phyloP scores from a whole-genome alignment of 2,329 filamentous ascomycete genomes.

The Alternaria novae-zelandiae region DNA sequence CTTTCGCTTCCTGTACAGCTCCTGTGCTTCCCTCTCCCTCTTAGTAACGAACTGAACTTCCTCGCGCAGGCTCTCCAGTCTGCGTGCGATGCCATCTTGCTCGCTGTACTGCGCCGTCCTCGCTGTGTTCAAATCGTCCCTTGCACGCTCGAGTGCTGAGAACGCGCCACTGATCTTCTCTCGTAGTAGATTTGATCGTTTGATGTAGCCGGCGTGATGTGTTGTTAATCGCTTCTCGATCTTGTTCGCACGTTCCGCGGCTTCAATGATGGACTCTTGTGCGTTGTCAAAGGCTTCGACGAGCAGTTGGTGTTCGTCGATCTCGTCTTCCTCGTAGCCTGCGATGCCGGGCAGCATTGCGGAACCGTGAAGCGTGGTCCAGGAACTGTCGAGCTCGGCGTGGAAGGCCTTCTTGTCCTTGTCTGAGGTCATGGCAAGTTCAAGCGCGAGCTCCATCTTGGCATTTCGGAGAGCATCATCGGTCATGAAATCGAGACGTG shows the following conservation, averaged over 20 bases:
- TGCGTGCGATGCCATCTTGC: constrained; percentile 73
- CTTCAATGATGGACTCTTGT: constrained; percentile 73
- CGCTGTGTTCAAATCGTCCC: constrained; percentile 74
- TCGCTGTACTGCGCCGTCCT: constrained; percentile 79
- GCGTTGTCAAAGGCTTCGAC: constrained; percentile 75
- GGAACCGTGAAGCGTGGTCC: constrained; percentile 56
- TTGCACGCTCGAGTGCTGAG: constrained; percentile 75
- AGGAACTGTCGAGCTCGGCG: constrained; percentile 51
- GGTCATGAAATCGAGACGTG: constrained; percentile 67
- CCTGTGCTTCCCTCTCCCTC: constrained; percentile 89
- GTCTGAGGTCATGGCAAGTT: constrained; percentile 61
- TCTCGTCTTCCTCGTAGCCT: constrained; percentile 78
- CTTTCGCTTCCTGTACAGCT: constrained; percentile 76
- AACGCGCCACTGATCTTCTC: constrained; percentile 80
- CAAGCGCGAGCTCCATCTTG: constrained; percentile 75
- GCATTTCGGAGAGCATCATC: constrained; percentile 78
- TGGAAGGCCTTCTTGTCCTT: constrained; percentile 59
- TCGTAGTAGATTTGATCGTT: constrained; percentile 79
- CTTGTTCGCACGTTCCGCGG: constrained; percentile 82
- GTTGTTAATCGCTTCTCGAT: constrained; percentile 91
- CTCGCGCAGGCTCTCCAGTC: constrained; percentile 77
- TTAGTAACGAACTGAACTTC: constrained; percentile 82
- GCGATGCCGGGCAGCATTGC: constrained; percentile 75
- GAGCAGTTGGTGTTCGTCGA: constrained; percentile 71
- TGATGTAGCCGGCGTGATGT: constrained; percentile 88